These are phyloP conservation scores for Neoboletus subvelutipes DNA, from an alignment of 768 basidiomycete species.

Conservation along the genomic window DNA sequence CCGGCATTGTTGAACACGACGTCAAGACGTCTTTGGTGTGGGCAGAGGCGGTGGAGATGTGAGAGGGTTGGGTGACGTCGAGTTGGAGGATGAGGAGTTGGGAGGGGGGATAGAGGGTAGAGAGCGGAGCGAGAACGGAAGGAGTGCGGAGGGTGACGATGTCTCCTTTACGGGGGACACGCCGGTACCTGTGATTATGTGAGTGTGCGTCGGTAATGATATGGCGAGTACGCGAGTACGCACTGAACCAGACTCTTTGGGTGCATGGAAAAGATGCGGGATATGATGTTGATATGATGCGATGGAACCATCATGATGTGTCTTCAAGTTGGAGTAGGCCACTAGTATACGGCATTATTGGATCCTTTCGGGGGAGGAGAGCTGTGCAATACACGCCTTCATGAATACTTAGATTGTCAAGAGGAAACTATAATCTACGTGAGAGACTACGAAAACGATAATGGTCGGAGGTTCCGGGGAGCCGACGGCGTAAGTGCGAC, in stretches of 20 bases:
- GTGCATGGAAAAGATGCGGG: not conserved
- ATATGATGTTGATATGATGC: too few relatives aligned
- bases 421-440: too few relatives aligned
- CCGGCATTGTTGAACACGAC: slow-evolving; percentile 47
- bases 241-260: slow-evolving; percentile 15
- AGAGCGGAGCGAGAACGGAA: slow-evolving; percentile 26
- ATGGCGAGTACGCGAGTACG: not conserved
- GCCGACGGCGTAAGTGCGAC: too few relatives aligned
- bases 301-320: too few relatives aligned
- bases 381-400: too few relatives aligned
- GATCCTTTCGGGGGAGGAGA: too few relatives aligned
- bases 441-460: too few relatives aligned
- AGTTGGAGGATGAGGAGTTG: slow-evolving; percentile 37
- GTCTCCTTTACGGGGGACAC: slow-evolving; percentile 37
- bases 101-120: slow-evolving; percentile 23
- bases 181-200: slow-evolving; percentile 23
- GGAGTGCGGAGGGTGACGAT: slow-evolving; percentile 42
- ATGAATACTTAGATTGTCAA: too few relatives aligned
- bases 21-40: slow-evolving; percentile 36
- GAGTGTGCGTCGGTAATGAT: not conserved
- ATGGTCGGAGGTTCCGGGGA: too few relatives aligned
- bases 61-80: slow-evolving; percentile 35
- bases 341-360: too few relatives aligned
- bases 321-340: too few relatives aligned
- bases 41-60: slow-evolving; percentile 36